phyloP scores from a whole-genome alignment of 352 stramenopile species.

The Peronospora farinosa region DNA sequence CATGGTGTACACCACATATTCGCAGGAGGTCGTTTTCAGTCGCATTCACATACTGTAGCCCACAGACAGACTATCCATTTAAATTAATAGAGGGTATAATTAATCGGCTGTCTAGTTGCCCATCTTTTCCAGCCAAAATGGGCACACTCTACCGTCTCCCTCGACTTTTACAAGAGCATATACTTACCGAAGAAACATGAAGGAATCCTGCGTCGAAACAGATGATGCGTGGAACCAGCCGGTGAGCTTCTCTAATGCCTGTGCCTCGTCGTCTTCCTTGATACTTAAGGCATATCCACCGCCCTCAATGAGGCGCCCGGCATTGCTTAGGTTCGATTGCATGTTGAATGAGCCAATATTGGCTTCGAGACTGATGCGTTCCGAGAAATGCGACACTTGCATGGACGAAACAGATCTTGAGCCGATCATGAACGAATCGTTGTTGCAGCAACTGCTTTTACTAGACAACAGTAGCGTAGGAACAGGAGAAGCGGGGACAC shows the following conservation, averaged over 20 bases:
- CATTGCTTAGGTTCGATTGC: constrained; percentile 21
- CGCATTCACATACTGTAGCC: too few species aligned
- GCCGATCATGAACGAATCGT: constrained; percentile 50
- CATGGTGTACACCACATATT: too few species aligned
- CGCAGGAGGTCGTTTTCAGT: too few species aligned
- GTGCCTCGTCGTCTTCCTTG: constrained; percentile 59
- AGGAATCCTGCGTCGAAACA: constrained; percentile 55
- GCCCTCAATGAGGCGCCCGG: constrained; percentile 36
- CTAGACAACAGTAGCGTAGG: constrained; percentile 16
- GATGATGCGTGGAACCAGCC: constrained; percentile 60
- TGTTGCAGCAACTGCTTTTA: constrained; percentile 35
- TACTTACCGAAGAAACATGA: constrained; percentile 32
- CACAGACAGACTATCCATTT: neutral
- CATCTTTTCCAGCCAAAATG: constrained; percentile 34
- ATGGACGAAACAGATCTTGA: constrained; percentile 42
- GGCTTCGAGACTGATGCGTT: constrained; percentile 69
- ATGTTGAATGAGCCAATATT: constrained; percentile 69
- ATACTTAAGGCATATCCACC: constrained; percentile 51
- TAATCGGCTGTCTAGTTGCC: constrained; percentile 14
- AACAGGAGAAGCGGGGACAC: constrained; percentile 5
- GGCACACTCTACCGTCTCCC: constrained; percentile 8
- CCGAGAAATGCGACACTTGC: constrained; percentile 39
- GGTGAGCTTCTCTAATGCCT: constrained; percentile 51
- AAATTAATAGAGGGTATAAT: constrained; percentile 25
- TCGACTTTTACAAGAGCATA: constrained; percentile 7